Conservation (phyloP, 192 early-diverging fungal species). For the Rhizophagus clarus region DNA sequence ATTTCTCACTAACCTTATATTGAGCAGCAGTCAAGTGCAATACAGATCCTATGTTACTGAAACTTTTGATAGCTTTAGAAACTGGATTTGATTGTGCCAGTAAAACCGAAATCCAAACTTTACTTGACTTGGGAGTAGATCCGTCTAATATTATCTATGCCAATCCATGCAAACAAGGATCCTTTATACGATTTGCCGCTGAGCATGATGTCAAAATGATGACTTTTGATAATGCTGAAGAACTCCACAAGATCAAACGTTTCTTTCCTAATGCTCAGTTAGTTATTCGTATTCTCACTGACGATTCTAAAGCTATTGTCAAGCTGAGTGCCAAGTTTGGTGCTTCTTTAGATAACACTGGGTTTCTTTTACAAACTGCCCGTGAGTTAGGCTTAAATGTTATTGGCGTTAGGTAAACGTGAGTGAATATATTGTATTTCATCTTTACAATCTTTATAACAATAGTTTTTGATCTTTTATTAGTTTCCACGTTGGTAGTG, state of each 20-base stretch:
- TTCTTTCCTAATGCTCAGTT: slow-evolving; percentile 81
- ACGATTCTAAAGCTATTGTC: slow-evolving; percentile 92
- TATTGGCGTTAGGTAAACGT: slow-evolving; percentile 68
- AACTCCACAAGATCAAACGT: slow-evolving; percentile 90
- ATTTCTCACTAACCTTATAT: slow-evolving; percentile 12
- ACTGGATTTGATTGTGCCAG: slow-evolving; percentile 98
- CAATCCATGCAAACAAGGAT: slow-evolving; percentile 98
- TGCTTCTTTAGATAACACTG: slow-evolving; percentile 72
- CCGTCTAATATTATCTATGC: slow-evolving; percentile 90
- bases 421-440: neutral
- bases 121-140: slow-evolving; percentile 72
- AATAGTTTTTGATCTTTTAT: slow-evolving; percentile 4
- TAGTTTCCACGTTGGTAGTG: slow-evolving; percentile 97
- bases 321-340: slow-evolving; percentile 97
- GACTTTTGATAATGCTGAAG: slow-evolving; percentile 99
- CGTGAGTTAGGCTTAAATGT: slow-evolving; percentile 81
- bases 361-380: slow-evolving; percentile 71
- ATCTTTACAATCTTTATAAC: neutral
- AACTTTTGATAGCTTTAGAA: slow-evolving; percentile 78
- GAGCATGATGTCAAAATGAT: slow-evolving; percentile 81
- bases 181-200: slow-evolving; percentile 87
- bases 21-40: slow-evolving; percentile 94
- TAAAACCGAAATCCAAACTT: slow-evolving; percentile 86
- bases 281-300: slow-evolving; percentile 92
- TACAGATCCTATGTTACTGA: slow-evolving; percentile 84